Percentiles rank a stretch among this genome's conserved stretches.
phyloP scores from a whole-genome alignment of 495 filamentous ascomycete species.

The Copromyces sp. region DNA sequence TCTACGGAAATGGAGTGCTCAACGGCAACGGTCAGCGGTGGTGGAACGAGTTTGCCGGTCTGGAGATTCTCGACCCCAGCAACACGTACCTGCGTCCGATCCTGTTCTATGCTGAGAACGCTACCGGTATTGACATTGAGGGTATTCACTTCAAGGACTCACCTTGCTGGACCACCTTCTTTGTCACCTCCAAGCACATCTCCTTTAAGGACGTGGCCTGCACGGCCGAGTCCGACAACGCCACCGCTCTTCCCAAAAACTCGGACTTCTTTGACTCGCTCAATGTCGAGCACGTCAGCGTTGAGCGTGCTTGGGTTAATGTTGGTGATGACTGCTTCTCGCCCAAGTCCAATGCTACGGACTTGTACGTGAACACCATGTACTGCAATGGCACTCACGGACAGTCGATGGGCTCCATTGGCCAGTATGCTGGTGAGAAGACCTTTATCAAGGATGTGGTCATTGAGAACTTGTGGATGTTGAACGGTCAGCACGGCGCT shows the following conservation, averaged over 20 bases:
- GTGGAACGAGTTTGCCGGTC: slow-evolving; percentile 27
- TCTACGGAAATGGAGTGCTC: slow-evolving; percentile 41
- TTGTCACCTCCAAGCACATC: slow-evolving; percentile 43
- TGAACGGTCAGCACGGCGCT: slow-evolving; percentile 47
- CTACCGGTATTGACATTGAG: slow-evolving; percentile 42
- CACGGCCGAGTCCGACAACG: slow-evolving; percentile 44
- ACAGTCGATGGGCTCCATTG: slow-evolving; percentile 47
- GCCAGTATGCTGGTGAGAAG: slow-evolving; percentile 43
- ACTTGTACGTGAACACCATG: slow-evolving; percentile 46
- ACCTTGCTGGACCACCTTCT: slow-evolving; percentile 51
- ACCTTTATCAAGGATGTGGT: slow-evolving; percentile 44
- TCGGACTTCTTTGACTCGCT: slow-evolving; percentile 50
- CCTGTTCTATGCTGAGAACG: slow-evolving; percentile 47
- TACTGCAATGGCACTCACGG: slow-evolving; percentile 51
- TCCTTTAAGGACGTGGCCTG: slow-evolving; percentile 43
- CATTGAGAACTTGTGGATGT: slow-evolving; percentile 46
- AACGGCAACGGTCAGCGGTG: slow-evolving; percentile 44
- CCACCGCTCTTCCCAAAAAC: slow-evolving; percentile 42
- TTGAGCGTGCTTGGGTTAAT: slow-evolving; percentile 41
- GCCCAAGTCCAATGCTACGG: slow-evolving; percentile 48
- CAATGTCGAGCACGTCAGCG: slow-evolving; percentile 37
- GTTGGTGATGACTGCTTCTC: slow-evolving; percentile 52
- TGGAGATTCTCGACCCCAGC: slow-evolving; percentile 33
- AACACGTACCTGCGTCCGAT: slow-evolving; percentile 46
- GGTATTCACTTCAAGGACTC: slow-evolving; percentile 48